Evolutionary conservation across 2,329 filamentous ascomycete genomes (phyloP), one percentile per base, ranked within the genome.

Genomic region (Ophiostoma perfectum): DNA sequence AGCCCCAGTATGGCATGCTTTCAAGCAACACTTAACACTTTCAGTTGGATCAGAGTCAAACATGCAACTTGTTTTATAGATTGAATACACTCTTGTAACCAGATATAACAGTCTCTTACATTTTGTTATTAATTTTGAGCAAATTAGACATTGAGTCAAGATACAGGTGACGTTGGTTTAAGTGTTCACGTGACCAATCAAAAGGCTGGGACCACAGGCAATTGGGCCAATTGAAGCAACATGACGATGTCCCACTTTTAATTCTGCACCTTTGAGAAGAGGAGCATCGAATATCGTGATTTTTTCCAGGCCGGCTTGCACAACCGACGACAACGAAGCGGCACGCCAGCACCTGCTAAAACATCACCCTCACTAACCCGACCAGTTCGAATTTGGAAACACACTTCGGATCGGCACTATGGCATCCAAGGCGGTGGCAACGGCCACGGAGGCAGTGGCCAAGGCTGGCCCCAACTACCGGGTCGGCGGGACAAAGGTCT

Each of bases 401-500:
- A 45, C 47, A 65, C 18, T 41, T 41, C 42, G 60, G 42, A 60
- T 9, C 16, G 16, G 11, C 69, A 67, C 70, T 67, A 72, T 74
- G 71, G 73, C 72, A 65, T 66, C 69, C 63, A 72, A 73, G 70
- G 76, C 76, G 77, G 78, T 76, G 49, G 78, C 72, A 64, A 76
- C 76, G 76, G 78, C 76, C 62, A 79, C 72, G 66, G 71, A 77
- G 72, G 76, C 73, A 64, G 76, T 75, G 49, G 77, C 77, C 70
- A 76, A 78, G 73, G 75, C 66, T 11, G 58, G 70, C 18, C 70
- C 81, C 66, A 75, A 75, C 72, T 84, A 84, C 72, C 80, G 75
- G 72, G 75, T 86, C 67, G 85, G 85, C 44, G 76, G 76, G 70
- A 87, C 86, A 75, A 78, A 85, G 73, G 76, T 88, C 62, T 88